Evolutionary conservation across 768 basidiomycete species (phyloP).

Genomic region (Leccinum subtestaceum): DNA sequence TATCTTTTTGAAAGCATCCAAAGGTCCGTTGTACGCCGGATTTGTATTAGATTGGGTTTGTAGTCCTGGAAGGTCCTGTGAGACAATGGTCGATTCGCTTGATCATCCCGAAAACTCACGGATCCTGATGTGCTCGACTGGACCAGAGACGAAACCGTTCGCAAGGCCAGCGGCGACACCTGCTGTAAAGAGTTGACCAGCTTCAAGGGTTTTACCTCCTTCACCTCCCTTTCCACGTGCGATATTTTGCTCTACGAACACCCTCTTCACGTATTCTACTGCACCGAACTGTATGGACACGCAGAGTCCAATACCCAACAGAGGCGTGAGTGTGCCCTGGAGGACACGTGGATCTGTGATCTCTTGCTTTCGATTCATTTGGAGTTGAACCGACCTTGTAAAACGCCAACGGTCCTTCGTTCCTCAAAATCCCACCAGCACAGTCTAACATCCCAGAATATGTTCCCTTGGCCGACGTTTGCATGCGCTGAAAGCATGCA

Average conservation of each 20-base stretch:
- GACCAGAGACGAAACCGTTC: slow-evolving; percentile 91
- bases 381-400: slow-evolving; percentile 66
- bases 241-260: slow-evolving; percentile 65
- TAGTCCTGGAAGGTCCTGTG: slow-evolving; percentile 51
- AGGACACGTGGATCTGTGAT: background rate
- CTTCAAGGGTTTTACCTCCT: slow-evolving; percentile 57
- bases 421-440: slow-evolving; percentile 84
- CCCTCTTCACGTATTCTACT: slow-evolving; percentile 81
- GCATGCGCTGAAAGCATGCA: slow-evolving; percentile 67
- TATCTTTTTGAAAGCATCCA: slow-evolving; percentile 87
- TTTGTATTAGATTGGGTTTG: slow-evolving; percentile 86
- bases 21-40: slow-evolving; percentile 78
- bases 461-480: slow-evolving; percentile 88
- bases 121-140: slow-evolving; percentile 97
- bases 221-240: slow-evolving; percentile 58
- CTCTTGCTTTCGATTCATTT: background rate
- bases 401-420: slow-evolving; percentile 91
- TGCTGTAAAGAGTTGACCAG: slow-evolving; percentile 65
- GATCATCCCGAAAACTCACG: slow-evolving; percentile 16
- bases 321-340: slow-evolving; percentile 86
- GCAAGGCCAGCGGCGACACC: slow-evolving; percentile 87
- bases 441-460: slow-evolving; percentile 87
- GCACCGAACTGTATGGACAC: slow-evolving; percentile 96
- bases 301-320: slow-evolving; percentile 90
- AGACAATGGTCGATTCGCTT: background rate